Base-by-base conservation (phyloP, 2,329 filamentous ascomycete genomes). In the Penicillium sp. region DNA sequence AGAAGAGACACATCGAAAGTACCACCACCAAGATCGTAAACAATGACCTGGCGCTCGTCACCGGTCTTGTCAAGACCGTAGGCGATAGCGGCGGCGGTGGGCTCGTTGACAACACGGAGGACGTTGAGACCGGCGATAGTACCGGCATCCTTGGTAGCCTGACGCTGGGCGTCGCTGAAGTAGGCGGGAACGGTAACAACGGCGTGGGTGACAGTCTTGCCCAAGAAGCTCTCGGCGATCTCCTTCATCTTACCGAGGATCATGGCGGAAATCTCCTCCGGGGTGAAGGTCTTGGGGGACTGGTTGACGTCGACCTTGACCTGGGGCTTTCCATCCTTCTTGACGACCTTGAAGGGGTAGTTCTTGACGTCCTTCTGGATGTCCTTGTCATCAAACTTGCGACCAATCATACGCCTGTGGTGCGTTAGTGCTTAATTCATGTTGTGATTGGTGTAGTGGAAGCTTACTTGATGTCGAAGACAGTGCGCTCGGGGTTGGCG, bases 161-260 rank as follows among this genome's bases (percentile, higher is more conserved):
- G 92, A 81, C 93, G 87, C 84, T 97, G 93, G 81, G 92, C 93
- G 83, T 96, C 93, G 82, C 96, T 96, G 90, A 97, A 97, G 84
- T 96, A 96, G 80, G 92, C 91, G 70, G 93, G 92, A 68, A 96
- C 93, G 62, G 93, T 97, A 66, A 97, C 92, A 72, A 97, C 84
- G 53, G 84, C 84, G 80, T 85, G 83, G 70, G 78, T 82, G 55
- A 86, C 83, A 61, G 80, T 76, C 77, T 85, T 82, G 65, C 83
- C 83, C 51, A 86, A 79, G 71, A 85, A 86, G 70, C 78, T 77
- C 78, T 86, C 84, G 53, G 84, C 84, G 62, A 86, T 82, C 66
- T 86, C 83, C 80, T 85, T 86, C 86, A 88, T 88, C 82, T 86
- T 86, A 62, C 82, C 81, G 54, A 86, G 75, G 69, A 88, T 81